Evolutionary conservation across 257 asterid genomes (phyloP).

Genomic region (Forsythia suspensa): DNA sequence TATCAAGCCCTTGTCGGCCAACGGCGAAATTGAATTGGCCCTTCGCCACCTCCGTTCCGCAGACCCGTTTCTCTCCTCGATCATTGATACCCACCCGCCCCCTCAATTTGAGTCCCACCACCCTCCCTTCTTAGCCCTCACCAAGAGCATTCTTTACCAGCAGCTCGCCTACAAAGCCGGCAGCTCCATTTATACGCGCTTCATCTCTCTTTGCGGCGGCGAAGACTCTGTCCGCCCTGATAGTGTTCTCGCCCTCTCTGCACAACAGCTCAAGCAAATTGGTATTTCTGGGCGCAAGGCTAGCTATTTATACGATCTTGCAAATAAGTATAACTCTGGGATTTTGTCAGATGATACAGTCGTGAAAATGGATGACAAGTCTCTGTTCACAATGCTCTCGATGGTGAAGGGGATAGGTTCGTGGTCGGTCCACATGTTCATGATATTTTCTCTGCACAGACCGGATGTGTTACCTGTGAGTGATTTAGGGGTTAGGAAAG

Average conservation of each 20-base stretch:
- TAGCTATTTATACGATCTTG: conserved; percentile 76
- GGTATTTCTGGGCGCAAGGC: conserved; percentile 92
- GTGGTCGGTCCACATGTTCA: conserved; percentile 98
- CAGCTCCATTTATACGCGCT: conserved; percentile 72
- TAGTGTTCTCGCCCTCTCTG: conserved; percentile 58
- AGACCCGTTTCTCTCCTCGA: conserved; percentile 60
- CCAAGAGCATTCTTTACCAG: conserved; percentile 84
- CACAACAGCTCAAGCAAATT: conserved; percentile 82
- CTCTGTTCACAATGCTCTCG: conserved; percentile 81
- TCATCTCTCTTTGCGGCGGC: conserved; percentile 77
- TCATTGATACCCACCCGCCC: conserved; percentile 56
- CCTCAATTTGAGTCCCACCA: conserved; percentile 69
- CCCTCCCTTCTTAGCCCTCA: conserved; percentile 66
- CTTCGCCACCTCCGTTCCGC: conserved; percentile 60
- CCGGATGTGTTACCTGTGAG: conserved; percentile 95
- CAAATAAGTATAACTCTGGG: conserved; percentile 75
- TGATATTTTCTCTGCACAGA: conserved; percentile 87
- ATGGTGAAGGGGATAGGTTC: conserved; percentile 98
- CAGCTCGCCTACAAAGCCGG: conserved; percentile 90
- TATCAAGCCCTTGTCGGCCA: conserved; percentile 62
- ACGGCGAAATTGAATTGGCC: conserved; percentile 67
- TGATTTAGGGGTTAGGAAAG: conserved; percentile 93
- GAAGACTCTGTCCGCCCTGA: conserved; percentile 66
- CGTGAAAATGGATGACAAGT: conserved; percentile 90
- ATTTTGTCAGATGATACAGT: conserved; percentile 74